Conservation (phyloP, 2,329 filamentous ascomycete species). For the Akanthomyces uredinophilus region DNA sequence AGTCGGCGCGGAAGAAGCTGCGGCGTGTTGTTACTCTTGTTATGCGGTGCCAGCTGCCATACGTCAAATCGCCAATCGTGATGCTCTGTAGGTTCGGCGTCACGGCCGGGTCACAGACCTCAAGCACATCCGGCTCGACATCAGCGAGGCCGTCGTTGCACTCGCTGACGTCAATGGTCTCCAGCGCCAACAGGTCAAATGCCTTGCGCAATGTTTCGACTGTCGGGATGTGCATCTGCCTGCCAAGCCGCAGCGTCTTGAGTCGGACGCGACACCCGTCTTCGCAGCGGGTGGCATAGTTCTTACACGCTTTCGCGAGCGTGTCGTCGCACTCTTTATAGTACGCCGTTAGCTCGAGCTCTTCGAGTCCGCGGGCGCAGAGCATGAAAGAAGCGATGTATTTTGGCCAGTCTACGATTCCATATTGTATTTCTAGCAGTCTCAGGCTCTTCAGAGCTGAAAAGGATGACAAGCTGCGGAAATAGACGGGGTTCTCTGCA, state of each 20-base stretch:
- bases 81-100: background rate
- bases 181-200: background rate
- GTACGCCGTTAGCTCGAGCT: background rate
- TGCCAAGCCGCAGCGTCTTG: background rate
- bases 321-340: background rate
- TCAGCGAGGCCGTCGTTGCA: background rate
- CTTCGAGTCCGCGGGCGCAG: background rate
- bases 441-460: background rate
- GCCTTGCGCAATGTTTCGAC: background rate
- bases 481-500: background rate
- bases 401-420: background rate
- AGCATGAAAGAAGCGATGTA: background rate
- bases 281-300: background rate
- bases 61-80: background rate
- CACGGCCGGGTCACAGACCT: background rate
- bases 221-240: background rate
- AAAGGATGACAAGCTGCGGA: background rate
- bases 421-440: background rate
- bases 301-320: background rate
- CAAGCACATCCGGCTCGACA: background rate
- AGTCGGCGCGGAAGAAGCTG: background rate
- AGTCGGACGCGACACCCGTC: background rate
- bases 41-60: background rate
- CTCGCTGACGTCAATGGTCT: background rate
- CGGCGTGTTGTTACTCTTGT: background rate